Evolutionary conservation across 164 flowering plant genomes (phyloP).

Genomic region (Euptelea pleiosperma): DNA sequence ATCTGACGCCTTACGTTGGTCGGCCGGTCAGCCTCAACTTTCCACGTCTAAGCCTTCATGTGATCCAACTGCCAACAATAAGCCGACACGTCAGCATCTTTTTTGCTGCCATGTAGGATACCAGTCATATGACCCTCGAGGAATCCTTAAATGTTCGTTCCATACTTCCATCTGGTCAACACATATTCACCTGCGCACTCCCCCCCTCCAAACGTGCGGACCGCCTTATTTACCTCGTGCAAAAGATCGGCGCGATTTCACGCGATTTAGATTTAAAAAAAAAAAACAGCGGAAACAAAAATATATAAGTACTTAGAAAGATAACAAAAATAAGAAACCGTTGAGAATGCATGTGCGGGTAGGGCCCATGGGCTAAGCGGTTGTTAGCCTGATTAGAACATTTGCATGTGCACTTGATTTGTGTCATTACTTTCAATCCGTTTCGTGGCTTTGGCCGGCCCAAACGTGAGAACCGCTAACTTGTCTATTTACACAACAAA

Average conservation of each 20-base stretch:
- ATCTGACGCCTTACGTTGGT: not conserved
- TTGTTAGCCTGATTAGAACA: constrained; percentile 12
- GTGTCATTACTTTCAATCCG: not conserved
- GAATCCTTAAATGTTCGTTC: too few relatives aligned
- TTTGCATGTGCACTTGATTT: constrained; percentile 12
- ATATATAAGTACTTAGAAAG: not conserved
- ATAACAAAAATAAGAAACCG: not conserved
- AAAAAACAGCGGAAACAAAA: not conserved
- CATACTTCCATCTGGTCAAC: too few relatives aligned
- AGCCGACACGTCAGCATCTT: too few relatives aligned
- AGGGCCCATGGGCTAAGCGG: constrained; percentile 13
- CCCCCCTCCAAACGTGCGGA: too few relatives aligned
- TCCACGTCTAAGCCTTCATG: too few relatives aligned
- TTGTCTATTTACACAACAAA: not conserved
- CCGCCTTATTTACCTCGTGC: too few relatives aligned
- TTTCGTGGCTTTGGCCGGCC: not conserved
- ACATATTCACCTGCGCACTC: too few relatives aligned
- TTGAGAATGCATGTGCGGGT: constrained; percentile 16
- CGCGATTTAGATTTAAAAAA: not conserved
- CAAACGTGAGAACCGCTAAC: constrained; percentile 3
- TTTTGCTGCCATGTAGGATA: too few relatives aligned
- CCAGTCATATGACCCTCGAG: too few relatives aligned
- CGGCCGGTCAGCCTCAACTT: constrained; percentile 5
- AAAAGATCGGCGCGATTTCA: too few relatives aligned
- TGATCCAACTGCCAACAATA: not conserved